Evolutionary conservation across 1,139 yeast species (phyloP), one percentile per base, ranked within the genome.

Genomic region (Blastobotrys aristatus): DNA sequence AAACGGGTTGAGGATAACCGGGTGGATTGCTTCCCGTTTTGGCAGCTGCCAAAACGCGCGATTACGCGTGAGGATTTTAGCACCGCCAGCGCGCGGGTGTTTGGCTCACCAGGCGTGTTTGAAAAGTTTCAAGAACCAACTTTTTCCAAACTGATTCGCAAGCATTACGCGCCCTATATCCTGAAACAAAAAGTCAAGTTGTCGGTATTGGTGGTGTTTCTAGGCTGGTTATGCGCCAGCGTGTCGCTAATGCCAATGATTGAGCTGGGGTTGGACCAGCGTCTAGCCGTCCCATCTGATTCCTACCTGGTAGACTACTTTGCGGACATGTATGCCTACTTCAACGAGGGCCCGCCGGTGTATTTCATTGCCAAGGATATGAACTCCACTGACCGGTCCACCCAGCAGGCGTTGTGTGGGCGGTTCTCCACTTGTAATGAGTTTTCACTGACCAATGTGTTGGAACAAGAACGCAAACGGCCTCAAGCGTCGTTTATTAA

Each of bases 261-360:
- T 22, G 66, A 82, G 50, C 71, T 85, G 34, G 98, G 97, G 0
- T 74, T 92, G 27, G 97, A 92, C 62, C 97, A 92, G 65, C 75
- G 95, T 50, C 70, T 84, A 39, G 97, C 97, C 0, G 76, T 92
- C 14, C 97, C 97, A 0, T 68, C 75, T 3, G 89, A 78, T 48
- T 89, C 97, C 0, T 87, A 89, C 59, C 68, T 92, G 57, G 80
- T 88, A 31, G 74, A 79, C 47, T 92, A 92, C 63, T 92, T 86
- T 67, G 71, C 83, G 53, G 89, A 92, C 44, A 72, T 89, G 13
- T 85, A 84, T 60, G 66, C 73, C 2, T 84, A 82, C 60, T 72
- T 92, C 51, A 82, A 84, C 53, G 84, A 85, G 2, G 98, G 97
- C 0, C 96, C 98, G 0, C 98, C 98, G 0, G 76, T 87, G 1